Percentiles rank a stretch among this genome's conserved stretches.
Conservation (phyloP, 495 filamentous ascomycete genomes). For the Aspergillus homomorphus region DNA sequence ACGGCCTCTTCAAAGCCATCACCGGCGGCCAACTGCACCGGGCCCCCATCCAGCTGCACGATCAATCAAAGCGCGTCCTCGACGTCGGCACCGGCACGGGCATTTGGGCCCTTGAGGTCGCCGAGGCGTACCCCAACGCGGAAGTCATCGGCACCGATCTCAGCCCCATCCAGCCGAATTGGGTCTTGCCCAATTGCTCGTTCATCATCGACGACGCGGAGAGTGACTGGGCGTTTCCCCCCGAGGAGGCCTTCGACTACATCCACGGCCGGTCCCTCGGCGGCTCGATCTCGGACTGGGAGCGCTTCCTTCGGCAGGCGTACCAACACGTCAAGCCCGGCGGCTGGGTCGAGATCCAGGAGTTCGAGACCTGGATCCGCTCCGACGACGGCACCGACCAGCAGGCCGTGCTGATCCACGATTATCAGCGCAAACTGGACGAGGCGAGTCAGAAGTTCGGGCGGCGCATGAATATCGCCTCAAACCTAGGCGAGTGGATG, state of each 20-base stretch:
- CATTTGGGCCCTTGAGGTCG: conserved; percentile 62
- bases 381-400: conserved; percentile 41
- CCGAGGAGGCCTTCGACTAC: conserved; percentile 42
- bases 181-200: conserved; percentile 46
- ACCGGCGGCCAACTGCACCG: conserved; percentile 52
- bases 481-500: conserved; percentile 26
- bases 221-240: conserved; percentile 46
- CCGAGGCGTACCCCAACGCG: conserved; percentile 53
- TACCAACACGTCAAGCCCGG: conserved; percentile 47
- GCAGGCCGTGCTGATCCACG: conserved; percentile 21
- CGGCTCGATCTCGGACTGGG: conserved; percentile 47
- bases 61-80: conserved; percentile 32
- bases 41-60: conserved; percentile 41
- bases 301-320: conserved; percentile 32
- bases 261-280: conserved; percentile 47
- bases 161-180: conserved; percentile 51
- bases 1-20: conserved; percentile 54
- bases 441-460: conserved; percentile 37
- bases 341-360: conserved; percentile 55
- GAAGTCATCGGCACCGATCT: conserved; percentile 65
- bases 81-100: conserved; percentile 57
- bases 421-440: conserved; percentile 29
- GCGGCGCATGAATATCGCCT: conserved; percentile 37
- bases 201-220: conserved; percentile 52
- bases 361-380: conserved; percentile 38